phyloP scores from a whole-genome alignment of 148 eudicot genomes.

The Silene conica region DNA sequence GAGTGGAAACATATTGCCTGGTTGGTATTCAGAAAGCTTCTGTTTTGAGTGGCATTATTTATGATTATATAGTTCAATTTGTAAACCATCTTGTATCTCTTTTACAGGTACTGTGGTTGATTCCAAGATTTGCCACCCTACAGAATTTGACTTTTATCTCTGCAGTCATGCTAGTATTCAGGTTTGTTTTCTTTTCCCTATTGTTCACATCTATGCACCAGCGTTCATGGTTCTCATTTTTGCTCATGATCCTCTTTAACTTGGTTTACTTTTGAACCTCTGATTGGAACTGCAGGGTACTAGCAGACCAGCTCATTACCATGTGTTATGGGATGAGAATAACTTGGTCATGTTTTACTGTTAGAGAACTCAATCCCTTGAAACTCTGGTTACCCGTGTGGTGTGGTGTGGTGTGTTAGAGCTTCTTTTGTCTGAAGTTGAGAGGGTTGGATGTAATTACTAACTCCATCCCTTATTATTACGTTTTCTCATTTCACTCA shows the following conservation, averaged over 20 bases:
- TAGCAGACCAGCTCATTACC: conserved; percentile 77
- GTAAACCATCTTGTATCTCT: neutral
- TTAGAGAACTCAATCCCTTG: too few relatives aligned
- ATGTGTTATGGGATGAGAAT: conserved; percentile 80
- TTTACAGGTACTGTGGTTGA: conserved; percentile 85
- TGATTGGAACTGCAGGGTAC: conserved; percentile 45
- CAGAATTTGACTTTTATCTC: conserved; percentile 89
- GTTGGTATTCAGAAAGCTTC: conserved; percentile 23
- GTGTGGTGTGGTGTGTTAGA: conserved; percentile 27
- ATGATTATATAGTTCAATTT: neutral
- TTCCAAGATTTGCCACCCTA: conserved; percentile 90
- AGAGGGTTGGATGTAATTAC: conserved; percentile 85
- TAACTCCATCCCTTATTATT: neutral
- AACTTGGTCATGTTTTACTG: too few relatives aligned
- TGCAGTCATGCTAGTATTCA: conserved; percentile 97
- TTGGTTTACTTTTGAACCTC: neutral
- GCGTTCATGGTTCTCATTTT: too few relatives aligned
- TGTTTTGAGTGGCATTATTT: neutral
- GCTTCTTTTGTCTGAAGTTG: conserved; percentile 85
- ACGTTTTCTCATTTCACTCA: neutral
- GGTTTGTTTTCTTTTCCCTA: conserved; percentile 29
- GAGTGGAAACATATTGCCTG: conserved; percentile 76
- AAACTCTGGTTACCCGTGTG: too few relatives aligned
- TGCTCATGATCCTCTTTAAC: neutral
- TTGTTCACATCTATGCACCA: too few relatives aligned